A percentile compares a stretch with the other conserved stretches of the same genome.
phyloP scores from a whole-genome alignment of 164 flowering plant species.

The Stephania yunnanensis region DNA sequence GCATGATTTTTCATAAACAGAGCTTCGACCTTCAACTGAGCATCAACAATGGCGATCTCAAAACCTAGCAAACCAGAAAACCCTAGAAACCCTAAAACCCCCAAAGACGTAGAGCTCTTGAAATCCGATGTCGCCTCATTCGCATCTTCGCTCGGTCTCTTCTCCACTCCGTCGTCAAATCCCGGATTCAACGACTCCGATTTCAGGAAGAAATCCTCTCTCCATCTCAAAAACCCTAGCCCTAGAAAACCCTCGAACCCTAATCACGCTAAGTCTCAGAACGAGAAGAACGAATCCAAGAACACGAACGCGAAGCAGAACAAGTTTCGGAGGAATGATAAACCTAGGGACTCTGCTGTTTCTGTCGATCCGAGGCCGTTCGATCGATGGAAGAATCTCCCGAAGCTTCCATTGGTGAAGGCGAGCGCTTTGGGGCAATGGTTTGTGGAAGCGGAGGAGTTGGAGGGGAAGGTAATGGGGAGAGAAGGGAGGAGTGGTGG shows the following conservation, averaged over 20 bases:
- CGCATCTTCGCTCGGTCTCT: slow-evolving; percentile 73
- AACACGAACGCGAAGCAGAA: neutral
- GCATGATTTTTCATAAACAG: neutral
- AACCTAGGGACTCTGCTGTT: slow-evolving; percentile 2
- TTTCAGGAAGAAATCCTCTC: slow-evolving; percentile 54
- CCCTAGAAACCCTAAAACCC: slow-evolving; percentile 16
- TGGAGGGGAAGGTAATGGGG: slow-evolving; percentile 65
- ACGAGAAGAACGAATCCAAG: neutral
- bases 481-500: slow-evolving; percentile 31
- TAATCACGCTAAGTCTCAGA: neutral
- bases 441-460: slow-evolving; percentile 59
- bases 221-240: slow-evolving; percentile 26
- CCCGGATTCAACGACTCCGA: slow-evolving; percentile 81
- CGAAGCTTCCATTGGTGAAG: slow-evolving; percentile 72
- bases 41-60: slow-evolving; percentile 26
- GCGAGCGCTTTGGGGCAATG: slow-evolving; percentile 56
- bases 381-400: slow-evolving; percentile 47
- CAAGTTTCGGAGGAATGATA: slow-evolving; percentile 2
- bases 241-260: slow-evolving; percentile 1
- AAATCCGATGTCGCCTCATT: slow-evolving; percentile 67
- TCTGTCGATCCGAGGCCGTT: slow-evolving; percentile 4
- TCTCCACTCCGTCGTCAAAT: slow-evolving; percentile 25
- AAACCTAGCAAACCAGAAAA: slow-evolving; percentile 29
- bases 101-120: slow-evolving; percentile 33
- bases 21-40: neutral